Conservation (phyloP, 805 yeast species). For the Saccharomycopsis oosterbeekiorum region DNA sequence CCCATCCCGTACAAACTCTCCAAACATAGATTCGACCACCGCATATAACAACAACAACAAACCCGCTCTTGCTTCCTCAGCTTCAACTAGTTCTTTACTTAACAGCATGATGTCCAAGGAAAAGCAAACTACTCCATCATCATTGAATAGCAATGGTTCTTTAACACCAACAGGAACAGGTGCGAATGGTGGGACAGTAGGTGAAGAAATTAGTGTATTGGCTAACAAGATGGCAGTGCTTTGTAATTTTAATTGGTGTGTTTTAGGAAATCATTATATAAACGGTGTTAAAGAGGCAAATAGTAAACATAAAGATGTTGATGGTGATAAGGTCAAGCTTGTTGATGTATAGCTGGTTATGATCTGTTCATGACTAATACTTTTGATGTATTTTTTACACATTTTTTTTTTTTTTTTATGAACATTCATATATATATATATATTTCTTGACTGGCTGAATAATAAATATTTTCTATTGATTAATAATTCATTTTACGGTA, state of each 20-base stretch:
- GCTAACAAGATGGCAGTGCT: conserved; percentile 55
- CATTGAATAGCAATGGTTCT: not conserved
- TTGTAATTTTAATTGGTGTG: conserved; percentile 73
- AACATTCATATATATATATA: no score
- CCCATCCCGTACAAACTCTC: not conserved
- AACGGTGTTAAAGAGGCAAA: conserved; percentile 27
- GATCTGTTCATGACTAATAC: no score
- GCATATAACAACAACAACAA: conserved; percentile 3
- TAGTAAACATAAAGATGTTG: not conserved
- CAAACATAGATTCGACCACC: not conserved
- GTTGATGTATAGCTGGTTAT: no score
- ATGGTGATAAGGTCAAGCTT: not conserved
- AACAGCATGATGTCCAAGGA: conserved; percentile 17
- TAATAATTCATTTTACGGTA: no score
- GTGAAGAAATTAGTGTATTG: conserved; percentile 48
- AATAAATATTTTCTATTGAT: no score
- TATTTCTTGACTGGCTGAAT: no score
- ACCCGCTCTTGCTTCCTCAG: conserved; percentile 13
- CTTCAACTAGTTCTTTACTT: conserved; percentile 13
- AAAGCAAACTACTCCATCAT: not conserved
- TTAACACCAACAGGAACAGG: conserved; percentile 1
- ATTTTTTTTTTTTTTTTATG: no score
- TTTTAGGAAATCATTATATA: conserved; percentile 62
- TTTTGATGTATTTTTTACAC: no score
- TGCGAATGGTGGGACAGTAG: conserved; percentile 21